Base-by-base conservation (phyloP, 78 protist species). In the Polysphondylium violaceum region DNA sequence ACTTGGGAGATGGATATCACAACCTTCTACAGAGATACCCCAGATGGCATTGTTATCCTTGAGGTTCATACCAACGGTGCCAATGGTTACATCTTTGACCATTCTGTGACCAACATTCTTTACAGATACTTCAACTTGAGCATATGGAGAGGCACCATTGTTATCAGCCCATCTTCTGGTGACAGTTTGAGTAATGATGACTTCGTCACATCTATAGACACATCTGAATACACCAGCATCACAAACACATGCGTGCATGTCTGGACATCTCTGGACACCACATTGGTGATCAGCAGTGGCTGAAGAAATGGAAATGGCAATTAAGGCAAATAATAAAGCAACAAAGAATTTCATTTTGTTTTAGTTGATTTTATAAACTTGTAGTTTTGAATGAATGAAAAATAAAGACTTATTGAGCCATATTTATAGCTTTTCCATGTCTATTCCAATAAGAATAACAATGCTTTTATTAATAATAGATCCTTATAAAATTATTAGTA, bases 61-160 rank as follows among this genome's bases (percentile, higher is more conserved):
- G n/a, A n/a, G n/a, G n/a, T n/a, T n/a, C n/a, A n/a, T 68, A 25
- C 25, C 75, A 41, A n/a, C 60, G 12, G 86, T 41, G 17, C 72
- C 86, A 23, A 76, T 61, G 14, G 61, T 27, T 19, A 76, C 40
- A 61, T 76, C 55, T 12, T 76, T 76, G 68, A 76, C 50, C 2
- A 25, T 29, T 17, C 40, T 16, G 19, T 14, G 53, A 31, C 63
- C 31, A 27, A 23, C 47, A 36, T 76, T 76, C 2, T 11, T 27
- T 7, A 76, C 61, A 23, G 68, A 36, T 51, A 76, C 87, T 19
- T 50, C n/a, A 33, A 76, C 87, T 76, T 76, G 74, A 44, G 35
- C 64, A 16, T 50, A 60, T 47, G 58, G 58, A 19, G 16, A 19
- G 6, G 16, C 1, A 33, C 87, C 87, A 43, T 61, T 61, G n/a